Percentiles rank a stretch among this genome's conserved stretches.
phyloP scores from a whole-genome alignment of 495 filamentous ascomycete species.

The Neurospora hispaniola region DNA sequence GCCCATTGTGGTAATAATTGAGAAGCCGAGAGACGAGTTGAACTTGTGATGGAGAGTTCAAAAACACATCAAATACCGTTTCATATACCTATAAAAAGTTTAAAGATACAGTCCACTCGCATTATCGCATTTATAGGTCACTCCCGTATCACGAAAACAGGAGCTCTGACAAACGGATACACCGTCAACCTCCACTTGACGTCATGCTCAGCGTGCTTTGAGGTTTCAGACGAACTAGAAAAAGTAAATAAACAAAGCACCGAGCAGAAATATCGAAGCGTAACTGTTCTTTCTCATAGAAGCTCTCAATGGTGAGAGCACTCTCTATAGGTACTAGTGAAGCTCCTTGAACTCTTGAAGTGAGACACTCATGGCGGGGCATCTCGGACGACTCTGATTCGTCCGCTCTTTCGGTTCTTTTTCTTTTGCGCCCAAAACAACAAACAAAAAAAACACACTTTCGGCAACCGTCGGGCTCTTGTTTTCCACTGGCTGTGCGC shows the following conservation, averaged over 20 bases:
- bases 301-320: background rate
- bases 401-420: background rate
- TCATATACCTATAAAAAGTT: background rate
- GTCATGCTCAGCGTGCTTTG: background rate
- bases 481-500: background rate
- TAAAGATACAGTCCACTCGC: background rate
- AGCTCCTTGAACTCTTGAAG: too few relatives aligned
- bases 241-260: background rate
- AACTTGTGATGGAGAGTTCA: background rate
- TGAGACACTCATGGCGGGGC: background rate
- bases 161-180: background rate
- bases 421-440: background rate
- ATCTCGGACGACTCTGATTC: background rate
- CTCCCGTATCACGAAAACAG: background rate
- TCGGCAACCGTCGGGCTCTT: background rate
- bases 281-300: background rate
- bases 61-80: background rate
- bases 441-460: background rate
- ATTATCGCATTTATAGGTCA: background rate
- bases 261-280: background rate
- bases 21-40: background rate
- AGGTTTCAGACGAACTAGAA: background rate
- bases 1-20: background rate
- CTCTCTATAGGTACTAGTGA: background rate
- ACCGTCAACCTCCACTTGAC: background rate